Evolutionary conservation across 2,329 filamentous ascomycete species (phyloP), one percentile per base, ranked within the genome.

Genomic region (Gnomoniopsis smithogilvyi): DNA sequence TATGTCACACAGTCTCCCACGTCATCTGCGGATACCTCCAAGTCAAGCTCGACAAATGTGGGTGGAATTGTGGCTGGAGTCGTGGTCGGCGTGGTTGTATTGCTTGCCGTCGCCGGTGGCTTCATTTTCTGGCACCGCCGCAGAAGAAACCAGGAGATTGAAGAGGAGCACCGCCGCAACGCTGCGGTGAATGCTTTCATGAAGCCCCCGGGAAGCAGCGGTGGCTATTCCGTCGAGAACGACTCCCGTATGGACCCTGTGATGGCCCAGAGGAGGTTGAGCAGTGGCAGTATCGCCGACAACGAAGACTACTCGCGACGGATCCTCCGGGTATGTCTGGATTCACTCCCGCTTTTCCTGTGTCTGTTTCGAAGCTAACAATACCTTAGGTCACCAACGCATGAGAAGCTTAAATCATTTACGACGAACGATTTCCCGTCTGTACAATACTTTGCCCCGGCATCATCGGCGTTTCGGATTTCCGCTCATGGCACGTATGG

Each of bases 241-340:
- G 94, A 98, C 71, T 88, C 90, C 46, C 86, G 94, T 57, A 85
- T 97, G 59, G 94, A 98, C 65, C 92, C 92, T 8, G 87, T 92
- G 64, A 88, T 96, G 82, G 88, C 89, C 60, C 85, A 92, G 67
- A 83, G 92, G 70, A 86, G 93, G 74, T 84, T 94, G 78, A 97
- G 94, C 76, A 91, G 95, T 69, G 94, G 94, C 66, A 97, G 93
- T 74, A 97, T 98, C 73, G 94, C 93, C 54, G 94, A 98, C 73
- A 96, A 97, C 76, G 87, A 96, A 76, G 94, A 98, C 74, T 98
- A 96, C 78, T 97, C 94, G 63, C 87, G 94, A 77, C 90, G 91
- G 77, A 97, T 98, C 75, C 84, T 98, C 70, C 91, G 96, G 86
- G 94, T 96, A 83, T 65, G 84, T 78, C 34, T 51, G n/a, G n/a